Evolutionary conservation across 2,329 filamentous ascomycete species (phyloP), one percentile per base, ranked within the genome.

Genomic region (Byssothecium circinans): DNA sequence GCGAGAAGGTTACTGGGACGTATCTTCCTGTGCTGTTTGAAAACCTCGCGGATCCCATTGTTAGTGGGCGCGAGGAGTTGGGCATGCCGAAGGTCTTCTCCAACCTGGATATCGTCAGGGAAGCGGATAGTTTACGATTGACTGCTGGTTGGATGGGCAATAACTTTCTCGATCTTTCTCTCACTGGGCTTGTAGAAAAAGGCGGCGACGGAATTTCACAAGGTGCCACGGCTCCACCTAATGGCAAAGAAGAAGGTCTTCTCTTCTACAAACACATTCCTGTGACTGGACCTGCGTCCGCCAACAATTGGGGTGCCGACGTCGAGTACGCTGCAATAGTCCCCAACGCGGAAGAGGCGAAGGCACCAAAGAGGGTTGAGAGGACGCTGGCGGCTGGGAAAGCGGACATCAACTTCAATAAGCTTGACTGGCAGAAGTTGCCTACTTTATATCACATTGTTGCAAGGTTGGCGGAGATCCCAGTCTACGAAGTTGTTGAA

Each of bases 371-470:
- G 17, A 68, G 70, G 53, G 56, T 70, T 1, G 61, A 54, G 52
- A 53, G 67, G 61, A 52, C 73, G 19, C 64, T 65, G 29, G 67
- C 68, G 41, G 67, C 77, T 0, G 63, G 58, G 1, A 72, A 72
- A 11, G 77, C 78, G 1, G 71, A 58, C 2, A 64, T 85, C 41
- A 65, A 69, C 41, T 76, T 84, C 44, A 72, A 81, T 32, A 69
- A 67, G 0, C 54, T 77, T 14, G 76, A 81, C 55, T 81, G 77
- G 81, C 70, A 81, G 38, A 69, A 66, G 4, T 60, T 86, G 48
- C 84, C 83, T 0, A 86, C 82, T 2, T 66, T 86, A 43, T 81
- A 86, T 57, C 80, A 85, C 58, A 67, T 86, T 8, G 68, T 81
- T 4, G 64, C 68, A 17, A 70, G 75, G 12, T 62, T 85, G 46